Evolutionary conservation across 2,329 filamentous ascomycete species (phyloP), one percentile per base, ranked within the genome.

Genomic region (Aspergillus candidus): DNA sequence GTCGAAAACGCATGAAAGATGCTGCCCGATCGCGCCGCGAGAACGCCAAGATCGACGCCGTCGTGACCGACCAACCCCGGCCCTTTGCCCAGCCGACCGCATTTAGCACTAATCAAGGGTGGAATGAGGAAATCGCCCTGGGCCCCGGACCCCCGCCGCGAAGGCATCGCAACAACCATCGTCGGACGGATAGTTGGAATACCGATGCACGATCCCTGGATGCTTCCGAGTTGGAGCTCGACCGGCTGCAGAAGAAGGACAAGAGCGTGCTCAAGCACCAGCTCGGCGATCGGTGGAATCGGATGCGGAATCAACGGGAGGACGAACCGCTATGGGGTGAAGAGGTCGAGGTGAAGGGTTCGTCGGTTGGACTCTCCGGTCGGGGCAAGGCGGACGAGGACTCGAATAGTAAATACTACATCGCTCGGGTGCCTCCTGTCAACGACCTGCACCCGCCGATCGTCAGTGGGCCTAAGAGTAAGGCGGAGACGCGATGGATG

Each of bases 281-380:
- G 13, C 44, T 66, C 12, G 60, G 60, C n/a, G 78, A 79, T 38
- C 83, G 82, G 38, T 89, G 85, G 85, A 91, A 93, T 59, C 76
- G 76, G 56, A 82, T 81, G 64, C 79, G 84, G 49, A 90, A 94
- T 63, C 87, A 95, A 64, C 76, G 89, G 42, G 87, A 93, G 62
- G 89, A 95, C 53, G 90, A 96, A 67, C 82, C 86, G 52, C 74
- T 94, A 5, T 94, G 88, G 86, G 88, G 88, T 13, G 80, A 83
- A 56, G 68, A 76, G 43, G 43, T 66, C 47, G 68, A 76, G 48
- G 52, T 67, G 46, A 72, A 75, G 45, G 73, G 78, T 37, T 77
- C 82, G 55, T 69, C 78, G 27, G 76, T 80, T 39, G 66, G 70
- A n/a, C 57, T 74, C 37, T 68, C 65, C 17, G 61, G 69, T 44